phyloP scores from a whole-genome alignment of 78 protist species.

The Cavenderia fasciculata region DNA sequence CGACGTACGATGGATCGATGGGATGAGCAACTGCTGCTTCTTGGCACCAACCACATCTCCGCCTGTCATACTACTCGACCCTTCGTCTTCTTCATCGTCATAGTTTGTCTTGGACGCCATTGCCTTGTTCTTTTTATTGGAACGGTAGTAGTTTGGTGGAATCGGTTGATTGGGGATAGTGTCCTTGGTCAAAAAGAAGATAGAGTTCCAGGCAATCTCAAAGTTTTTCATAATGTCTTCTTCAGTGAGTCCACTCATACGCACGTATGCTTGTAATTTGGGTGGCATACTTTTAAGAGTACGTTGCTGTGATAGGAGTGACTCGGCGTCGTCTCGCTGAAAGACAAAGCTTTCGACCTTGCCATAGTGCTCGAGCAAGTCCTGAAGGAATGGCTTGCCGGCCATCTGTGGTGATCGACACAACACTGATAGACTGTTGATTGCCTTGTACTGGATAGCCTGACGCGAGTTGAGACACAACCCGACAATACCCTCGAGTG shows the following conservation, averaged over 20 bases:
- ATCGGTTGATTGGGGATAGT: slow-evolving; percentile 69
- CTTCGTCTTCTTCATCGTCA: slow-evolving; percentile 11
- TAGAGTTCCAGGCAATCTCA: slow-evolving; percentile 71
- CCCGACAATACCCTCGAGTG: slow-evolving; percentile 46
- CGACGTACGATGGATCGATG: slow-evolving; percentile 54
- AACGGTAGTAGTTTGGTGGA: slow-evolving; percentile 69
- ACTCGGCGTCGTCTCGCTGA: slow-evolving; percentile 65
- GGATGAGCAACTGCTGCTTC: slow-evolving; percentile 17
- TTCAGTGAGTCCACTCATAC: slow-evolving; percentile 53
- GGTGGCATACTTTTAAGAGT: slow-evolving; percentile 72
- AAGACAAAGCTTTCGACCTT: slow-evolving; percentile 62
- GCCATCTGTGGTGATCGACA: slow-evolving; percentile 17
- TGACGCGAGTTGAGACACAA: slow-evolving; percentile 55
- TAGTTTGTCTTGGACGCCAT: not conserved
- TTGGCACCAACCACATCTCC: no score
- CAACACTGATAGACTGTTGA: slow-evolving; percentile 44
- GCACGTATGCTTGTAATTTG: slow-evolving; percentile 63
- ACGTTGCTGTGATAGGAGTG: slow-evolving; percentile 43
- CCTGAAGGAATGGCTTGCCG: not conserved
- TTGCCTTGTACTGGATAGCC: slow-evolving; percentile 61
- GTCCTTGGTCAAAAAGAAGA: slow-evolving; percentile 61
- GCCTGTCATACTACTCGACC: no score
- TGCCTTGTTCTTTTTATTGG: slow-evolving; percentile 56
- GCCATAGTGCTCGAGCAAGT: slow-evolving; percentile 6
- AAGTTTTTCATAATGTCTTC: slow-evolving; percentile 71